Conservation (phyloP, 345 rosid genomes). For the Odontarrhena argentea region DNA sequence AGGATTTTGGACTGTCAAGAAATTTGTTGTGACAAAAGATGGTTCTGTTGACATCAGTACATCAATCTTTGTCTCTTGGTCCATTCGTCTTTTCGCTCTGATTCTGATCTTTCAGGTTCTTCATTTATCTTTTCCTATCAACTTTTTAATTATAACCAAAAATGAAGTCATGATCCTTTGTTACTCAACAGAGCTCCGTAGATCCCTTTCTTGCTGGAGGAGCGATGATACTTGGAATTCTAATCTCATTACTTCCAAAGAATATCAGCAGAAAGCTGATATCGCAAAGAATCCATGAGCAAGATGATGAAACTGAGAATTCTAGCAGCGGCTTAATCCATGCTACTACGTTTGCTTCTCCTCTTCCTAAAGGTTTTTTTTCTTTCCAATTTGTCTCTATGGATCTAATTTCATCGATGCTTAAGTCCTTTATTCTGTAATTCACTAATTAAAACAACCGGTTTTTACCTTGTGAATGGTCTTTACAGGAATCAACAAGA, state of each 20-base stretch:
- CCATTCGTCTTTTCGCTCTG: conserved; percentile 58
- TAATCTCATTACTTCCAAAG: not conserved
- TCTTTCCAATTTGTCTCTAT: not conserved
- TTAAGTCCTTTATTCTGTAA: not conserved
- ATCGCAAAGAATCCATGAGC: not conserved
- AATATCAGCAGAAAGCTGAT: conserved; percentile 5
- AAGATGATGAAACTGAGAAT: conserved; percentile 11
- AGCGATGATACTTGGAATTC: conserved; percentile 50
- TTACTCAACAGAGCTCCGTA: conserved; percentile 59
- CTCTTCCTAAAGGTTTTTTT: conserved; percentile 28
- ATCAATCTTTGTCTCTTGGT: conserved; percentile 70
- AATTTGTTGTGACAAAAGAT: conserved; percentile 69
- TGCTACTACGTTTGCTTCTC: conserved; percentile 22
- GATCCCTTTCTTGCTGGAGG: conserved; percentile 71
- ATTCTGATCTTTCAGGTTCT: conserved; percentile 72
- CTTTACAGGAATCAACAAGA: conserved; percentile 17
- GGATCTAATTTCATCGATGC: not conserved
- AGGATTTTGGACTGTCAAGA: conserved; percentile 83
- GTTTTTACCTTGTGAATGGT: conserved; percentile 10
- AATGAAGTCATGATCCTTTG: conserved; percentile 8
- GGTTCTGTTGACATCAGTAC: conserved; percentile 65
- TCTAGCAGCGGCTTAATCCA: not conserved
- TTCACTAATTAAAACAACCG: not conserved
- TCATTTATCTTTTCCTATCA: not conserved
- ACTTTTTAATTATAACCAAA: not conserved